phyloP scores from a whole-genome alignment of 2,329 filamentous ascomycete species.

The Pseudogymnoascus sp. region DNA sequence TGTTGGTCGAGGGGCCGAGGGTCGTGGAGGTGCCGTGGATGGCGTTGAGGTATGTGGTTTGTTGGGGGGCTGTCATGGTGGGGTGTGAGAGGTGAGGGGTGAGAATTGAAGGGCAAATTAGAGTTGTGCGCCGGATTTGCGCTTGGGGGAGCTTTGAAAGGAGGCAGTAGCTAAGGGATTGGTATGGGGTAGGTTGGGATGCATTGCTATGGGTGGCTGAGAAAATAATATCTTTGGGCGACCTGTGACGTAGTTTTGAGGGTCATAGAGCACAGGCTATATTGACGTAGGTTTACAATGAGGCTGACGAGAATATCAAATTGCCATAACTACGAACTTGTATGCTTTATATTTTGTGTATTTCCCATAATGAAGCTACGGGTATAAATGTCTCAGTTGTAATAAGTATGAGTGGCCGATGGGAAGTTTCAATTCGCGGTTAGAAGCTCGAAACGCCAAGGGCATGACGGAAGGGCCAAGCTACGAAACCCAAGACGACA shows the following conservation, averaged over 20 bases:
- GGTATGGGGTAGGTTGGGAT: neutral
- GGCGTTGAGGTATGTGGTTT: slow-evolving; percentile 23
- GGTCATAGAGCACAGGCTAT: neutral
- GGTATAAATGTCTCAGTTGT: neutral
- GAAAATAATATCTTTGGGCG: neutral
- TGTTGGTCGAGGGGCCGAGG: slow-evolving; percentile 18
- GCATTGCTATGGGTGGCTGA: neutral
- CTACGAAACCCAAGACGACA: neutral
- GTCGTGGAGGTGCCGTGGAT: slow-evolving; percentile 19
- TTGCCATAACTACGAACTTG: neutral
- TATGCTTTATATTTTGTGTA: neutral
- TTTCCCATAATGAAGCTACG: neutral
- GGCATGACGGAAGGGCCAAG: neutral
- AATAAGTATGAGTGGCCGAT: neutral
- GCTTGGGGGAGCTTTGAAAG: neutral
- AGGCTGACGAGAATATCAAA: neutral
- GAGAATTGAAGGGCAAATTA: neutral
- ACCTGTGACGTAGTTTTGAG: neutral
- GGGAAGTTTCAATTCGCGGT: neutral
- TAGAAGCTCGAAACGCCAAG: neutral
- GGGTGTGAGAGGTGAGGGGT: slow-evolving; percentile 6
- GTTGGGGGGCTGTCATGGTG: slow-evolving; percentile 24
- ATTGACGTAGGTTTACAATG: neutral
- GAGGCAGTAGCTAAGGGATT: neutral
- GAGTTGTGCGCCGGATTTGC: neutral